Percentiles rank a stretch among this genome's conserved stretches.
Conservation (phyloP, 495 filamentous ascomycete genomes). For the Chaetomidium leptoderma region DNA sequence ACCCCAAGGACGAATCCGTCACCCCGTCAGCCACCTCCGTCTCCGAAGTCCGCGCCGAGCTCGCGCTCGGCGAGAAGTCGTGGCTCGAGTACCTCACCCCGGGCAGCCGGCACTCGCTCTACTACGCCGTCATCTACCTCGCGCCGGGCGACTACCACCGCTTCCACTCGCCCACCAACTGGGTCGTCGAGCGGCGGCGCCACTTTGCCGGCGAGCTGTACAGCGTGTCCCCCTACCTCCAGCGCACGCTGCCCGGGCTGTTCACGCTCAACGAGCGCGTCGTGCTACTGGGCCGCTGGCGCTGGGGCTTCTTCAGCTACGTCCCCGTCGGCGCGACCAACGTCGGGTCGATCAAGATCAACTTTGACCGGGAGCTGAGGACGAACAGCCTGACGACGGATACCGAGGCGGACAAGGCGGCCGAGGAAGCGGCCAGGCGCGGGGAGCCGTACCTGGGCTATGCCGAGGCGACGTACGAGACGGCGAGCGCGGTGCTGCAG, state of each 20-base stretch:
- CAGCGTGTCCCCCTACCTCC: slow-evolving; percentile 89
- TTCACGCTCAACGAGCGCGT: slow-evolving; percentile 98
- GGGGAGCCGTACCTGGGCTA: slow-evolving; percentile 83
- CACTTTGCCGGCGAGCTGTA: slow-evolving; percentile 97
- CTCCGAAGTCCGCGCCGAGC: slow-evolving; percentile 75
- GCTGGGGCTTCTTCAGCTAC: slow-evolving; percentile 95
- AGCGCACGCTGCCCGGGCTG: slow-evolving; percentile 82
- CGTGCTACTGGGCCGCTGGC: slow-evolving; percentile 88
- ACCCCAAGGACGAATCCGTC: slow-evolving; percentile 41
- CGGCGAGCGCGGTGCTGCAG: slow-evolving; percentile 68
- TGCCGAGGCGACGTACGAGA: slow-evolving; percentile 82
- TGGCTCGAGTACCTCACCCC: slow-evolving; percentile 68
- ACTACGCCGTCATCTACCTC: slow-evolving; percentile 96
- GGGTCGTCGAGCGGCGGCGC: slow-evolving; percentile 86
- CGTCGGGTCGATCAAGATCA: slow-evolving; percentile 93
- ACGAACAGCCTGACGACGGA: slow-evolving; percentile 90
- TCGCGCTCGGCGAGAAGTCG: slow-evolving; percentile 67
- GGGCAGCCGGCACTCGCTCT: slow-evolving; percentile 64
- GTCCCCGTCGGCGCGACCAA: slow-evolving; percentile 98
- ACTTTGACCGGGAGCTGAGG: slow-evolving; percentile 91
- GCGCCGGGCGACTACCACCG: slow-evolving; percentile 98
- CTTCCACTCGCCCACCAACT: slow-evolving; percentile 90
- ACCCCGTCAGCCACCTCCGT: slow-evolving; percentile 65
- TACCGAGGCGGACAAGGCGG: slow-evolving; percentile 77
- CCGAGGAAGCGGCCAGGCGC: slow-evolving; percentile 65